A percentile compares a stretch with the other conserved stretches of the same genome.
These are phyloP conservation scores for Rosa lucieae DNA, from an alignment of 306 rosid genomes.

Conservation along the genomic window DNA sequence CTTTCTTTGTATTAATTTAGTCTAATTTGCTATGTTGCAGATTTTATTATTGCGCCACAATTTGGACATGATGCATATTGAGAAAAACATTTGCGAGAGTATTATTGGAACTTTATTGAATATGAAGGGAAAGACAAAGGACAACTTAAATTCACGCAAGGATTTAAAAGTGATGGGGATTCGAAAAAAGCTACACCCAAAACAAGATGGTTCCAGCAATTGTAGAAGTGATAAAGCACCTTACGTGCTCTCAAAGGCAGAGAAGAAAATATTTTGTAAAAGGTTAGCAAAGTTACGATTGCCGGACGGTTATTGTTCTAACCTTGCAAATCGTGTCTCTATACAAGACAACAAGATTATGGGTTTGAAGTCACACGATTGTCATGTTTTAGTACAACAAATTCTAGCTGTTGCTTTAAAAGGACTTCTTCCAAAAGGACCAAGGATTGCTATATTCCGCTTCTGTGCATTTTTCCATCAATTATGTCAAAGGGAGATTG, in stretches of 20 bases:
- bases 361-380: conserved; percentile 7
- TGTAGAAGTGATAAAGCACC: not conserved
- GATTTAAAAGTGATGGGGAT: not conserved
- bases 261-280: too few species aligned
- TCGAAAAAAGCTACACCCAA: not conserved
- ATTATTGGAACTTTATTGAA: not conserved
- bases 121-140: not conserved
- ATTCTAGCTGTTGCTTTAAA: not conserved
- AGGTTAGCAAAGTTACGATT: too few species aligned
- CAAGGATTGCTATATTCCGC: not conserved
- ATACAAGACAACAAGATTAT: too few species aligned
- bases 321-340: too few species aligned
- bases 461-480: not conserved
- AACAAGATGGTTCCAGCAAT: not conserved
- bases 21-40: too few species aligned
- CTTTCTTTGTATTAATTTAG: too few species aligned
- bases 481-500: not conserved
- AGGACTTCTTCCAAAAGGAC: not conserved
- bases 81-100: not conserved
- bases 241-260: not conserved
- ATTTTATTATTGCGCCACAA: too few species aligned
- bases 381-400: not conserved
- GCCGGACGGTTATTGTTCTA: too few species aligned
- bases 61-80: not conserved
- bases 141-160: not conserved